Base-by-base conservation (phyloP, 2,329 filamentous ascomycete genomes). In the Xylariaceae sp. region DNA sequence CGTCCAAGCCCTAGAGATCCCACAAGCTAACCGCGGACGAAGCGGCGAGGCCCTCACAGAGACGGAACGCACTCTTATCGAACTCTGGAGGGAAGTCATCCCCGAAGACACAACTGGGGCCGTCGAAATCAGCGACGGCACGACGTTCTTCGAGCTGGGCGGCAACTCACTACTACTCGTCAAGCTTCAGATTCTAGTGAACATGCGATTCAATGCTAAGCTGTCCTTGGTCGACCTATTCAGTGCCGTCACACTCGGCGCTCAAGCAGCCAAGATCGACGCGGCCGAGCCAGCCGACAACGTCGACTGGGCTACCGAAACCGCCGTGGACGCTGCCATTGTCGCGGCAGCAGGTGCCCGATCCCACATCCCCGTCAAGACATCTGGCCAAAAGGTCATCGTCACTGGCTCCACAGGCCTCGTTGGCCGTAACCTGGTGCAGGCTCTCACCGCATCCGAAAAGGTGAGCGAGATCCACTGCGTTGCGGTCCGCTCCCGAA, bases 381-480 rank as follows among this genome's bases (percentile, higher is more conserved):
- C n/a, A 18, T 19, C 11, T 16, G 19, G 31, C 13, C n/a, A 19
- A 15, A 39, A 19, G 15, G 15, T 37, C 17, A 38, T 65, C 9
- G 19, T 65, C 3, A 63, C 59, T 2, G 63, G 63, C 11, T 52
- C 54, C 4, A 61, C 56, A 2, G 58, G 59, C 4, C 68, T 65
- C 43, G 48, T 72, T 1, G 68, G 61, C 6, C 22, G 50, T 11
- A 37, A 57, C 18, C 40, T 71, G 22, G 47, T 69, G 1, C 31
- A 43, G 18, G 31, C 53, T 8, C 59, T 73, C 2, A 40, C 60
- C 1, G 38, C 50, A 6, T 41, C 57, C 13, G 32, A 53, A 0
- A 35, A 36, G 6, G 51, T 71, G 3, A 29, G 37, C 4, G 50
- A 55, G 13, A 50, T 72, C 9, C 62, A 68, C 47, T 69, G 67